These are phyloP conservation scores for Globisporangium nodosum DNA, from an alignment of 352 stramenopile genomes.

Conservation along the genomic window DNA sequence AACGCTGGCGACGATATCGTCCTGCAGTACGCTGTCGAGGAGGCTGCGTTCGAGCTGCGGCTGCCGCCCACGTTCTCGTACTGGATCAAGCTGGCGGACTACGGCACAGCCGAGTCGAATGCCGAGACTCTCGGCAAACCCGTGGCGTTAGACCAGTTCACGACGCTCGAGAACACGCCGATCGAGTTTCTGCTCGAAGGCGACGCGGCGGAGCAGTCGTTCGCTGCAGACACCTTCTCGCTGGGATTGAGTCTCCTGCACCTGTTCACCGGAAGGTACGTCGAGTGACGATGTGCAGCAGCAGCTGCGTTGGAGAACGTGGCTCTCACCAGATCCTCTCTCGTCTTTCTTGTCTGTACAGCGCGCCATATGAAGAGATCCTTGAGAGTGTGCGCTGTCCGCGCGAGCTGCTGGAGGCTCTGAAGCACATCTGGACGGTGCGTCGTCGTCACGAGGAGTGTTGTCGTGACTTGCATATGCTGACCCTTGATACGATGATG, in stretches of 20 bases:
- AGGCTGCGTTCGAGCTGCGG: constrained; percentile 45
- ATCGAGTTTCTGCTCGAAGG: constrained; percentile 95
- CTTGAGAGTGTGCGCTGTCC: constrained; percentile 91
- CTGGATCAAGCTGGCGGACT: constrained; percentile 97
- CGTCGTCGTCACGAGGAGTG: constrained; percentile 3
- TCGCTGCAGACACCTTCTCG: constrained; percentile 94
- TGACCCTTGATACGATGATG: not conserved
- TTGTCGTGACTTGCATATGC: too few species aligned
- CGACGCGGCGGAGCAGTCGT: constrained; percentile 85
- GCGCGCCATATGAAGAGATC: constrained; percentile 97
- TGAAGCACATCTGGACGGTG: constrained; percentile 89
- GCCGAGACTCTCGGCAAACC: constrained; percentile 82
- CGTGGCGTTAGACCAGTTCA: constrained; percentile 94
- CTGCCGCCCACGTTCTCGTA: constrained; percentile 65
- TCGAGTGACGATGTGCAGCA: not conserved
- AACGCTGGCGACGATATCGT: constrained; percentile 28
- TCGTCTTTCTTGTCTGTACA: constrained; percentile 3
- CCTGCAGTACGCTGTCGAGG: constrained; percentile 58
- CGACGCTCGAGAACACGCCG: constrained; percentile 97
- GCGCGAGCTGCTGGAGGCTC: constrained; percentile 62
- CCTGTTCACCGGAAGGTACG: constrained; percentile 92
- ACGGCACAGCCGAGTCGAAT: constrained; percentile 93
- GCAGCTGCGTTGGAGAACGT: too few species aligned
- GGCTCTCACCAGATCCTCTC: too few species aligned
- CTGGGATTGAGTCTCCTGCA: constrained; percentile 95